phyloP scores from a whole-genome alignment of 140 eudicot genomes.

The Eryngium alpinum region DNA sequence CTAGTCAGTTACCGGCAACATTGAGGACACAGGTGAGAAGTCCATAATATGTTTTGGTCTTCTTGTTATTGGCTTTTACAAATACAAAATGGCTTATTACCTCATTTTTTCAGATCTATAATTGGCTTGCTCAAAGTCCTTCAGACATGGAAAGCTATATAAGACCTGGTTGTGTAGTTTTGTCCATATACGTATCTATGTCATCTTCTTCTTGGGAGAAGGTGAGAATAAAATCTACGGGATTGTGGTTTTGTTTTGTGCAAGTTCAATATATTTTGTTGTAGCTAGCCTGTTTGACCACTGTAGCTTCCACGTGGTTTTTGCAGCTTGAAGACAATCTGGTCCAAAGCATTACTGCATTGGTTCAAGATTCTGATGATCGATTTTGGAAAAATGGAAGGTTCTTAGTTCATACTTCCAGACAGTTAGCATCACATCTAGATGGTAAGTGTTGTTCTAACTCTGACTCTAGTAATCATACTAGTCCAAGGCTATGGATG shows the following conservation, averaged over 20 bases:
- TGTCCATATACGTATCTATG: slow-evolving; percentile 73
- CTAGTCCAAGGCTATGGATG: background rate
- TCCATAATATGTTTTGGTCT: slow-evolving; percentile 1
- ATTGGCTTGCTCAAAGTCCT: slow-evolving; percentile 91
- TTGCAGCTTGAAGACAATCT: slow-evolving; percentile 76
- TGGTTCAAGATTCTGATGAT: slow-evolving; percentile 40
- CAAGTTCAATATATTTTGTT: background rate
- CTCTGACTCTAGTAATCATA: background rate
- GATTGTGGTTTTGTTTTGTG: background rate
- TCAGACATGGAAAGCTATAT: slow-evolving; percentile 94
- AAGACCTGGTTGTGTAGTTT: slow-evolving; percentile 89
- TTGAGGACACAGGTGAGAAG: slow-evolving; percentile 66
- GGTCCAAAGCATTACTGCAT: slow-evolving; percentile 38
- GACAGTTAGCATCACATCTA: slow-evolving; percentile 64
- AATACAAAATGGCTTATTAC: background rate
- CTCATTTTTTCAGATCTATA: slow-evolving; percentile 46
- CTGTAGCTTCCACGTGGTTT: slow-evolving; percentile 18
- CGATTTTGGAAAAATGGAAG: slow-evolving; percentile 80
- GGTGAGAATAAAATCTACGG: slow-evolving; percentile 35
- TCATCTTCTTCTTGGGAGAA: slow-evolving; percentile 76
- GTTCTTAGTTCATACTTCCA: slow-evolving; percentile 63
- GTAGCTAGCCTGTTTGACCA: slow-evolving; percentile 22
- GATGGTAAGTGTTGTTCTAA: slow-evolving; percentile 44
- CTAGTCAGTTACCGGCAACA: slow-evolving; percentile 80
- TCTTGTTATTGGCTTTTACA: background rate